Evolutionary conservation across 768 basidiomycete species (phyloP).

Genomic region (Rhodocollybia butyracea): DNA sequence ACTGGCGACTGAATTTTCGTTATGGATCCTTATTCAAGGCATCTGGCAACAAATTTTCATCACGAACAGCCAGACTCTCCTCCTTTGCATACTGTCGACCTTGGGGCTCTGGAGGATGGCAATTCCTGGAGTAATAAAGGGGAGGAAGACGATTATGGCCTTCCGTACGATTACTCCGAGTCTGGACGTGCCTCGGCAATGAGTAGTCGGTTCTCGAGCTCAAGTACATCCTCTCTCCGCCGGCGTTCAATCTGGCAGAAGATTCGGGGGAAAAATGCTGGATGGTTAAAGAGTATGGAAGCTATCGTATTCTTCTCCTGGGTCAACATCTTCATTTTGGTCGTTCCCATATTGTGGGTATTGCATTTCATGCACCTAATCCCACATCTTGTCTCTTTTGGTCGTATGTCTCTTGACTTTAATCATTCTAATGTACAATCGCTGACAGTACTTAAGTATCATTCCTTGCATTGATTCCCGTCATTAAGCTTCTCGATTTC

Average conservation of each 20-base stretch:
- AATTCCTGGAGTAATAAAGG: conserved; percentile 9
- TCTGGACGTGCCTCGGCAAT: no score
- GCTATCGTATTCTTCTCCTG: conserved; percentile 32
- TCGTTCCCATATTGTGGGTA: conserved; percentile 23
- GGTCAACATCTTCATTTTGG: conserved; percentile 37
- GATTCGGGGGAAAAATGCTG: conserved; percentile 12
- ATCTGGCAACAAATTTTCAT: conserved; percentile 15
- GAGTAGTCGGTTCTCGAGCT: conserved; percentile 5
- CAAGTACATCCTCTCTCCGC: background rate
- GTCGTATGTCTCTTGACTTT: conserved; percentile 18
- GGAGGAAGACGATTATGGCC: conserved; percentile 8
- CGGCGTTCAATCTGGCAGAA: background rate
- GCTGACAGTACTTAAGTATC: conserved; percentile 28
- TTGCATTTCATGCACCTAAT: conserved; percentile 22
- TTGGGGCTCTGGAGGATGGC: conserved; percentile 4
- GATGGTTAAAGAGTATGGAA: conserved; percentile 30
- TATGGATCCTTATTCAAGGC: conserved; percentile 15
- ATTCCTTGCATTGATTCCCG: conserved; percentile 47
- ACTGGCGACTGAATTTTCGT: conserved; percentile 8
- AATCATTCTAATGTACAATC: background rate
- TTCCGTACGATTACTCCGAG: background rate
- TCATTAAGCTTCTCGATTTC: conserved; percentile 48
- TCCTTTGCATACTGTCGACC: conserved; percentile 10
- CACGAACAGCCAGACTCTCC: conserved; percentile 20
- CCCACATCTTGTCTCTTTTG: conserved; percentile 24